Conservation (phyloP, 2,329 filamentous ascomycete species). For the Fusarium subglutinans region DNA sequence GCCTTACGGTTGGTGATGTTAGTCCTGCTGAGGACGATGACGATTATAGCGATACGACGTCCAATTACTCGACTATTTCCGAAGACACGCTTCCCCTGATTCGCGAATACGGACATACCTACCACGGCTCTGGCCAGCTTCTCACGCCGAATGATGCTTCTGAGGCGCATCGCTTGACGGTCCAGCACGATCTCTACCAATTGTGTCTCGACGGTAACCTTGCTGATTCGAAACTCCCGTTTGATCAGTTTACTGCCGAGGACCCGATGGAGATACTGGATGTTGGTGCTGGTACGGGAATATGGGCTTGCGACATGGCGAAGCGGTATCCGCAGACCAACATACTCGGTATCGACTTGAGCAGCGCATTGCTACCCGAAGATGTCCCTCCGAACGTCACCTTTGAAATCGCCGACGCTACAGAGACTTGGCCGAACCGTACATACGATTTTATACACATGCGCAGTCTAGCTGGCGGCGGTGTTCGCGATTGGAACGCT, state of each 20-base stretch:
- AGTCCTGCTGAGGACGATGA: constrained; percentile 36
- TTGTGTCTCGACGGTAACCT: constrained; percentile 47
- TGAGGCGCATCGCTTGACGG: constrained; percentile 44
- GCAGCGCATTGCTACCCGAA: constrained; percentile 51
- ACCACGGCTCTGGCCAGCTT: constrained; percentile 49
- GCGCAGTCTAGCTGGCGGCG: constrained; percentile 55
- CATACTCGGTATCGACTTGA: constrained; percentile 54
- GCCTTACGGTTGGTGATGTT: constrained; percentile 14
- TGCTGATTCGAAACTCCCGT: constrained; percentile 45
- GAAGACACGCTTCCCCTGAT: constrained; percentile 47
- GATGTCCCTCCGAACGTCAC: constrained; percentile 66
- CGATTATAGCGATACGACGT: constrained; percentile 43
- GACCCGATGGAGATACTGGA: constrained; percentile 50
- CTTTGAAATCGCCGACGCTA: constrained; percentile 68
- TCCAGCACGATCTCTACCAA: constrained; percentile 49
- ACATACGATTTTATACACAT: constrained; percentile 55
- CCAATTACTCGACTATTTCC: constrained; percentile 49
- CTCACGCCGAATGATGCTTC: constrained; percentile 48
- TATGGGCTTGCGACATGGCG: constrained; percentile 56
- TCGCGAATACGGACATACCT: constrained; percentile 48
- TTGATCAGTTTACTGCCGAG: constrained; percentile 36
- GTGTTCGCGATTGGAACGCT: constrained; percentile 53
- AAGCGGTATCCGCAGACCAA: constrained; percentile 51
- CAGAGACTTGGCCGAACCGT: constrained; percentile 54
- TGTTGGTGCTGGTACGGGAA: constrained; percentile 54